These are phyloP conservation scores for Cerrena zonata DNA, from an alignment of 1,284 basidiomycete genomes.

Conservation along the genomic window DNA sequence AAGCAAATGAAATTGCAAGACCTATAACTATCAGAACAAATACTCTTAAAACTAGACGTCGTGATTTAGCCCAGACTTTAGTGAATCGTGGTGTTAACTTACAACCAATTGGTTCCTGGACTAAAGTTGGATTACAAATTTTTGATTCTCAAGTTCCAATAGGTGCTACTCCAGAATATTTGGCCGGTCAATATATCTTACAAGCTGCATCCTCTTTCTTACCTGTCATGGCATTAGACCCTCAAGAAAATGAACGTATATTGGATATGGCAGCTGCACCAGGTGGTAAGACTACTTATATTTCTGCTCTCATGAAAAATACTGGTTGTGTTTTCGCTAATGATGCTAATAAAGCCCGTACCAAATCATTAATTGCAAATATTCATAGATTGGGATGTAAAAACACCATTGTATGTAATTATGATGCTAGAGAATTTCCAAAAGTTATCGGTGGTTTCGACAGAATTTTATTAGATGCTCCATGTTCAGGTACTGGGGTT, in stretches of 20 bases:
- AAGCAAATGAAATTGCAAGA: constrained; percentile 92
- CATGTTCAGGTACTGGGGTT: constrained; percentile 96
- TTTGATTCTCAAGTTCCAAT: constrained; percentile 96
- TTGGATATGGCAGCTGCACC: constrained; percentile 99
- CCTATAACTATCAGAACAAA: constrained; percentile 98
- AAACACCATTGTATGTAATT: constrained; percentile 95
- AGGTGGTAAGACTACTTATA: constrained; percentile 95
- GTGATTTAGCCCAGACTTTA: constrained; percentile 90
- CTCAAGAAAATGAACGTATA: constrained; percentile 89
- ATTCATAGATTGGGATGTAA: constrained; percentile 96
- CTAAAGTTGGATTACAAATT: constrained; percentile 94
- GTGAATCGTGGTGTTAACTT: constrained; percentile 95
- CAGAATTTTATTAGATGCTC: constrained; percentile 91
- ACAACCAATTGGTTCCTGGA: constrained; percentile 98
- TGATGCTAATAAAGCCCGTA: constrained; percentile 90
- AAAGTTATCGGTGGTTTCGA: constrained; percentile 99
- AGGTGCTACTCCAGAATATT: constrained; percentile 96
- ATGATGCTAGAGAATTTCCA: constrained; percentile 98
- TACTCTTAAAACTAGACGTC: constrained; percentile 86
- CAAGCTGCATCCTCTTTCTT: constrained; percentile 98
- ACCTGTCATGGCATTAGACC: constrained; percentile 93
- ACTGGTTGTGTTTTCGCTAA: constrained; percentile 97
- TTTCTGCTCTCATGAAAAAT: constrained; percentile 94
- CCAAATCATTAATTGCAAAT: constrained; percentile 95
- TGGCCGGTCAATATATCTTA: constrained; percentile 99